Evolutionary conservation across 495 filamentous ascomycete species (phyloP), one percentile per base, ranked within the genome.

Genomic region (Trichocladium antarcticum): DNA sequence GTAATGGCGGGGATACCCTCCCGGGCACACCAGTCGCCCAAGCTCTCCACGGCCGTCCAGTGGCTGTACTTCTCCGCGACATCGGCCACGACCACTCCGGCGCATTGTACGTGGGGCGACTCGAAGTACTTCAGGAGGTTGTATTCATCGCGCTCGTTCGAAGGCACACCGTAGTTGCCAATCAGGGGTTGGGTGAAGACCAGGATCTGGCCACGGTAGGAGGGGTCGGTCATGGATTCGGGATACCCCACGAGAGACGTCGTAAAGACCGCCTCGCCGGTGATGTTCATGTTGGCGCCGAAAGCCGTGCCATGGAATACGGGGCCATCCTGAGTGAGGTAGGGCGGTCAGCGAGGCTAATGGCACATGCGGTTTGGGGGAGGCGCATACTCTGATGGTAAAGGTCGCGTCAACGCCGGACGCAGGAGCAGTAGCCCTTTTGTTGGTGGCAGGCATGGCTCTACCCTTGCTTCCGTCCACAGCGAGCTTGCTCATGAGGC

Each of bases 131-230:
- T 87, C 59, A 92, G 71, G 47, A 93, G 74, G 53, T 84, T 85
- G 66, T 79, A 78, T 63, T 83, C 67, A 62, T 93, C 87, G 42
- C 87, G 80, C 59, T 75, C 76, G 28, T 73, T 75, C 12, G 85
- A 87, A 3, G 88, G 89, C 1, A 95, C 88, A 57, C 92, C 92
- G 62, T 99, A 99, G 74, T 99, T 99, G 55, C 92, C 92, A 66
- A 99, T 95, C 54, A 99, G 72, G n/a, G 92, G 92, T 64, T 94
- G 87, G 46, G 92, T 99, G 75, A 99, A 95, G 60, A 97, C 90
- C 58, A 95, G 73, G 49, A 97, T 97, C 72, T 99, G 93, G 37
- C 93, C 93, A 56, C 93, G 89, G 75, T 99, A 99, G 27, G 92
- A 97, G 34, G 92, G 93, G 60, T 97, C 93, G 61, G 92, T 97